phyloP scores from a whole-genome alignment of 768 basidiomycete genomes.

The Mycena rosella region DNA sequence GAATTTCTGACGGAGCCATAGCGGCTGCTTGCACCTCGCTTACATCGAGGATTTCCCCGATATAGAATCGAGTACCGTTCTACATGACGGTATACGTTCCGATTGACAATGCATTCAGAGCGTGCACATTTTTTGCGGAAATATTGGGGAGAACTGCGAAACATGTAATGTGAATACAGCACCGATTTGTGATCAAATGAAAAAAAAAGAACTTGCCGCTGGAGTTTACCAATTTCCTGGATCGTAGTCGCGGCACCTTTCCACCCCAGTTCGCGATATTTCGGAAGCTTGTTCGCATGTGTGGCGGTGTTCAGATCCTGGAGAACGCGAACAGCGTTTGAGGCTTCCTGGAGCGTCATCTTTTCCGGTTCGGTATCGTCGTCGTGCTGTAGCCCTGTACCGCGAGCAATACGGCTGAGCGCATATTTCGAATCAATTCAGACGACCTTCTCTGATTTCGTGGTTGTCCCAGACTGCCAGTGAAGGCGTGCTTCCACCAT shows the following conservation, averaged over 20 bases:
- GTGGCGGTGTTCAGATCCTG: slow-evolving; percentile 17
- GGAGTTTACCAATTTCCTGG: slow-evolving; percentile 2
- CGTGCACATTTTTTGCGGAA: slow-evolving; percentile 24
- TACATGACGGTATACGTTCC: slow-evolving; percentile 29
- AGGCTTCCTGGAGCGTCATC: slow-evolving; percentile 30
- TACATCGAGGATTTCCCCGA: slow-evolving; percentile 38
- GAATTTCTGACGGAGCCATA: no score
- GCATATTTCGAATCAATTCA: slow-evolving; percentile 19
- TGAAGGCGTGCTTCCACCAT: slow-evolving; percentile 17
- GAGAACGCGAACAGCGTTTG: slow-evolving; percentile 20
- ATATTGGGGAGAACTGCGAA: slow-evolving; percentile 12
- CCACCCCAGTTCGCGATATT: slow-evolving; percentile 23
- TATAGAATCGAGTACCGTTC: slow-evolving; percentile 26
- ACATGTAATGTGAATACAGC: neutral
- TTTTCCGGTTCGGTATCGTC: slow-evolving; percentile 15
- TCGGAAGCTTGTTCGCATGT: neutral
- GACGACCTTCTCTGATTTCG: neutral
- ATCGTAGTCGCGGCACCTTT: slow-evolving; percentile 3
- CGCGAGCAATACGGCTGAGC: slow-evolving; percentile 6
- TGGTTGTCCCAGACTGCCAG: slow-evolving; percentile 22
- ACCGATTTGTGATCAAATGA: no score
- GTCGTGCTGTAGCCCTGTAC: neutral
- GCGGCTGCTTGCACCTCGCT: slow-evolving; percentile 17
- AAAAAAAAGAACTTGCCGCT: neutral
- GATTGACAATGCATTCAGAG: slow-evolving; percentile 15